phyloP scores from a whole-genome alignment of 495 filamentous ascomycete genomes.

The Penicillium odoratum region DNA sequence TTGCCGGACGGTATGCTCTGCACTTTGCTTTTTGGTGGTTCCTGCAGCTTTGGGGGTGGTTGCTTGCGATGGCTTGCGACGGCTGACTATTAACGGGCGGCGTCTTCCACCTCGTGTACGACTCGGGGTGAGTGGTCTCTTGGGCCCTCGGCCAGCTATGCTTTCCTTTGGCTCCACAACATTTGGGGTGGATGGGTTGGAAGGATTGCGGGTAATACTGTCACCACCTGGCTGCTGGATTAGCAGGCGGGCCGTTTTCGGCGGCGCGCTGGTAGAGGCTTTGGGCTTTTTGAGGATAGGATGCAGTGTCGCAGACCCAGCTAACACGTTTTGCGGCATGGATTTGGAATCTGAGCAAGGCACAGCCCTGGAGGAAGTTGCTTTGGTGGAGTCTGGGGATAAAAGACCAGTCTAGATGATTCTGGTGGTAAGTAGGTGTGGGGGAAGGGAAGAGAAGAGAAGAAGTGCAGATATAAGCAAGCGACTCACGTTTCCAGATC shows the following conservation, averaged over 20 bases:
- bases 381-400: neutral
- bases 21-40: neutral
- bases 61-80: slow-evolving; percentile 45
- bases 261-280: slow-evolving; percentile 23
- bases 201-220: slow-evolving; percentile 36
- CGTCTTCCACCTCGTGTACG: slow-evolving; percentile 35
- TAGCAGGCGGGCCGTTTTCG: slow-evolving; percentile 39
- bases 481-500: slow-evolving; percentile 11
- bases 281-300: slow-evolving; percentile 44
- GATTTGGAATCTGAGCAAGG: slow-evolving; percentile 6
- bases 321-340: slow-evolving; percentile 5
- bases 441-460: neutral
- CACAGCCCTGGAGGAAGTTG: slow-evolving; percentile 6
- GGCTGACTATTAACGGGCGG: slow-evolving; percentile 41
- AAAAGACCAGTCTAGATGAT: neutral
- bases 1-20: too few relatives aligned
- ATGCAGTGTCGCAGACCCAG: slow-evolving; percentile 23
- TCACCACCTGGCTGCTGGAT: slow-evolving; percentile 29
- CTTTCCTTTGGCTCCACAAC: slow-evolving; percentile 19
- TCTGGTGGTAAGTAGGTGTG: neutral
- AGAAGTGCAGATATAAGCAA: neutral
- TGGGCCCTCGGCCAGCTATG: slow-evolving; percentile 17
- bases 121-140: slow-evolving; percentile 35
- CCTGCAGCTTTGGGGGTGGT: slow-evolving; percentile 14
- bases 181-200: slow-evolving; percentile 29